These are phyloP conservation scores for Triticum monococcum DNA, from an alignment of 176 grass and related monocot species.

Conservation along the genomic window DNA sequence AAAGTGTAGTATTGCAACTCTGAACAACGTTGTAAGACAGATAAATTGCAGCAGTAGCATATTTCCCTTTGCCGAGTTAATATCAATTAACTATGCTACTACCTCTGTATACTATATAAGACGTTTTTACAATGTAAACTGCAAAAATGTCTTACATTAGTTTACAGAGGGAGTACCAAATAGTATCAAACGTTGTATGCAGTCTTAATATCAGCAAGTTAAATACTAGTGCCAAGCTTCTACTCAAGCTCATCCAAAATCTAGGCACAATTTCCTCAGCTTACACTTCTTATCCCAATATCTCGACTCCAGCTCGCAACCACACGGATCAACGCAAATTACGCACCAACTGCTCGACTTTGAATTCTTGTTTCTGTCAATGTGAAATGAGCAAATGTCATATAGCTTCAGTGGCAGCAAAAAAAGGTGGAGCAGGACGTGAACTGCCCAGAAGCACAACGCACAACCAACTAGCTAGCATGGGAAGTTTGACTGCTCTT, in stretches of 20 bases:
- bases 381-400: not conserved
- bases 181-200: not conserved
- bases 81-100: too few relatives aligned
- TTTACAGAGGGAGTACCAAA: not conserved
- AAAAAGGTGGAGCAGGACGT: not conserved
- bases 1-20: not conserved
- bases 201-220: not conserved
- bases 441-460: not conserved
- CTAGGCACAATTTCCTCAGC: not conserved
- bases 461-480: constrained; percentile 13
- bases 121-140: too few relatives aligned
- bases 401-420: not conserved
- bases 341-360: not conserved
- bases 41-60: not conserved
- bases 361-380: not conserved
- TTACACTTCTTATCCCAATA: not conserved
- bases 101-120: too few relatives aligned
- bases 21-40: not conserved
- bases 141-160: too few relatives aligned
- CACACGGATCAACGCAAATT: not conserved
- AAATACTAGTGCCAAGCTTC: not conserved
- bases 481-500: constrained; percentile 25
- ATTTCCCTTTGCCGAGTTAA: too few relatives aligned
- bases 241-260: not conserved
- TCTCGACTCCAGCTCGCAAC: not conserved